Evolutionary conservation across 1,139 yeast genomes (phyloP).

Genomic region (Wickerhamomyces sp.): DNA sequence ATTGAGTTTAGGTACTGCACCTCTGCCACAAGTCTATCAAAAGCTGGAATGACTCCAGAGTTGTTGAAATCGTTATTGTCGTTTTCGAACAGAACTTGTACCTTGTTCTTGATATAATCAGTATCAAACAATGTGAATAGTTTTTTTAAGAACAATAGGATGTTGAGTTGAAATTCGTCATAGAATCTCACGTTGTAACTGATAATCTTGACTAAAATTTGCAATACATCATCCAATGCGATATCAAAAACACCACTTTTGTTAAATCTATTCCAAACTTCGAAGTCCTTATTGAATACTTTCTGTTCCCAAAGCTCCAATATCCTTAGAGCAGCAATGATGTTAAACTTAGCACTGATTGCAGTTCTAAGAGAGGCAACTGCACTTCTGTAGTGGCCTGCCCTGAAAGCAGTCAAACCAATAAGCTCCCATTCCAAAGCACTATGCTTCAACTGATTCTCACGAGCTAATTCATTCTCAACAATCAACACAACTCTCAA

Average conservation of each 20-base stretch:
- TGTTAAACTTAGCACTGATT: conserved; percentile 67
- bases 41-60: conserved; percentile 23
- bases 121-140: conserved; percentile 26
- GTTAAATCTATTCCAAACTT: conserved; percentile 9
- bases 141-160: conserved; percentile 27
- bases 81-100: conserved; percentile 25
- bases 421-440: conserved; percentile 93
- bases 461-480: conserved; percentile 76
- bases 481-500: conserved; percentile 79
- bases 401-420: conserved; percentile 75
- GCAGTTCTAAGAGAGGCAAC: conserved; percentile 76
- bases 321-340: conserved; percentile 38
- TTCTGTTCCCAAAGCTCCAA: conserved; percentile 27
- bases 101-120: conserved; percentile 29
- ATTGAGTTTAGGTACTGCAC: not conserved
- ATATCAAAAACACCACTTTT: conserved; percentile 20
- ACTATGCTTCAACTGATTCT: conserved; percentile 67
- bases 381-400: conserved; percentile 77
- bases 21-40: conserved; percentile 16
- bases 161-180: conserved; percentile 29
- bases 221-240: conserved; percentile 28
- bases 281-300: conserved; percentile 12
- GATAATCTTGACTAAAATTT: conserved; percentile 27
- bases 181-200: conserved; percentile 35
- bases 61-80: conserved; percentile 22